These are phyloP conservation scores for Neofusicoccum kwambonambiense DNA, from an alignment of 2,329 filamentous ascomycete species.

Conservation along the genomic window DNA sequence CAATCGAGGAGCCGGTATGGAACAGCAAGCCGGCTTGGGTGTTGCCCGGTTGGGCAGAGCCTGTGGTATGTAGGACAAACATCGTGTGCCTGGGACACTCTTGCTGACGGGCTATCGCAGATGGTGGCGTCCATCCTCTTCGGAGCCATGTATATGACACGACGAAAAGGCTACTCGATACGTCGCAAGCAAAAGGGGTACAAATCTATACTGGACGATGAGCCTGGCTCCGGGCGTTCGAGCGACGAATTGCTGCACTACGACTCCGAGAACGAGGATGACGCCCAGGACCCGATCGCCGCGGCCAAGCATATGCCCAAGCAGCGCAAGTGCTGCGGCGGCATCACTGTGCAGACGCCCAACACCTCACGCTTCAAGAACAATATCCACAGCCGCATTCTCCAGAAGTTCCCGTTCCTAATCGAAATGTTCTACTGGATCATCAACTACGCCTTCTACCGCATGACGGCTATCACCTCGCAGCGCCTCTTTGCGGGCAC, in stretches of 20 bases:
- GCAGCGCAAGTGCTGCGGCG: constrained; percentile 52
- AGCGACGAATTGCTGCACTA: constrained; percentile 41
- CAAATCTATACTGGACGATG: constrained; percentile 35
- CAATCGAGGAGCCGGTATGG: constrained; percentile 33
- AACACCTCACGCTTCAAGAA: constrained; percentile 62
- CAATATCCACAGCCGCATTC: constrained; percentile 60
- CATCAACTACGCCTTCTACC: constrained; percentile 64
- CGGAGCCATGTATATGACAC: constrained; percentile 49
- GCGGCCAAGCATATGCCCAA: constrained; percentile 47
- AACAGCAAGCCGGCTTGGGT: constrained; percentile 44
- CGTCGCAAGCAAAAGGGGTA: constrained; percentile 29
- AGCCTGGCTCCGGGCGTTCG: constrained; percentile 33
- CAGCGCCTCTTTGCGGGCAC: constrained; percentile 53
- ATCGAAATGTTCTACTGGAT: constrained; percentile 75
- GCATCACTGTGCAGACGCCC: constrained; percentile 53
- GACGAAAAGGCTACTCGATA: constrained; percentile 46
- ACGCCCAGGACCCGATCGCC: constrained; percentile 33
- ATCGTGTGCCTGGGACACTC: neutral
- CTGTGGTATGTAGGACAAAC: constrained; percentile 31
- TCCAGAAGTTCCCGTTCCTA: constrained; percentile 68
- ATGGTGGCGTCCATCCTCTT: constrained; percentile 53
- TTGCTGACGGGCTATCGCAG: constrained; percentile 27
- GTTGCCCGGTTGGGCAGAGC: constrained; percentile 43
- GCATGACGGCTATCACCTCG: constrained; percentile 55
- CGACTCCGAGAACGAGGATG: constrained; percentile 37